phyloP scores from a whole-genome alignment of 257 asterid genomes.

The Scutellaria galericulata region DNA sequence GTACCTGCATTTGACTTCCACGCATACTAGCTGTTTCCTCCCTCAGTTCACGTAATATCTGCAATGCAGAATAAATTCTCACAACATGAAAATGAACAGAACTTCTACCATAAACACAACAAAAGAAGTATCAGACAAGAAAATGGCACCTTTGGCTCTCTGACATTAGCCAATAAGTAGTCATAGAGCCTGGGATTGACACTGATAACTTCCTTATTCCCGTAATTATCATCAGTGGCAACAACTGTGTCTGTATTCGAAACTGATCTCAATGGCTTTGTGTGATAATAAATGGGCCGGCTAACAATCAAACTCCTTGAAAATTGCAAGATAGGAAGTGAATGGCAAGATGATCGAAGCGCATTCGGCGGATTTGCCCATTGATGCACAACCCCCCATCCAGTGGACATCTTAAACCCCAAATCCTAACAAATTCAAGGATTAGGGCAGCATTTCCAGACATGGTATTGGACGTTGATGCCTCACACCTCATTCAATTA shows the following conservation, averaged over 20 bases:
- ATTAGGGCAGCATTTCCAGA: constrained; percentile 32
- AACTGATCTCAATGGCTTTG: constrained; percentile 46
- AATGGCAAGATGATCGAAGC: constrained; percentile 23
- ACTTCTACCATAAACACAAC: constrained; percentile 8
- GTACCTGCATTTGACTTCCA: constrained; percentile 95
- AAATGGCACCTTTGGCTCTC: constrained; percentile 74
- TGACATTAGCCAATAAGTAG: constrained; percentile 75
- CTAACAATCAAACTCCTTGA: constrained; percentile 20
- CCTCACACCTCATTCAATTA: background rate
- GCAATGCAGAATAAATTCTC: constrained; percentile 31
- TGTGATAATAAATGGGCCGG: constrained; percentile 22
- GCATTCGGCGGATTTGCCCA: constrained; percentile 34
- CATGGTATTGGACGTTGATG: background rate
- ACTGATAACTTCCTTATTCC: constrained; percentile 79
- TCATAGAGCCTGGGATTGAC: constrained; percentile 72
- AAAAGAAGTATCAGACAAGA: background rate
- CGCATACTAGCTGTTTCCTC: constrained; percentile 87
- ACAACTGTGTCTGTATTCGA: constrained; percentile 47
- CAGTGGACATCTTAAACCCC: constrained; percentile 36
- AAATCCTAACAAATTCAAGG: constrained; percentile 38
- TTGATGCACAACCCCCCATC: constrained; percentile 39
- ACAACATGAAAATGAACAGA: constrained; percentile 18
- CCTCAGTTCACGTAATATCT: constrained; percentile 85
- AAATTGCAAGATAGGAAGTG: constrained; percentile 31
- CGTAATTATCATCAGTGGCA: constrained; percentile 59